Percentiles rank a stretch among this genome's conserved stretches.
Evolutionary conservation across 106 monocot genomes (phyloP).

Genomic region (Allium sativum): DNA sequence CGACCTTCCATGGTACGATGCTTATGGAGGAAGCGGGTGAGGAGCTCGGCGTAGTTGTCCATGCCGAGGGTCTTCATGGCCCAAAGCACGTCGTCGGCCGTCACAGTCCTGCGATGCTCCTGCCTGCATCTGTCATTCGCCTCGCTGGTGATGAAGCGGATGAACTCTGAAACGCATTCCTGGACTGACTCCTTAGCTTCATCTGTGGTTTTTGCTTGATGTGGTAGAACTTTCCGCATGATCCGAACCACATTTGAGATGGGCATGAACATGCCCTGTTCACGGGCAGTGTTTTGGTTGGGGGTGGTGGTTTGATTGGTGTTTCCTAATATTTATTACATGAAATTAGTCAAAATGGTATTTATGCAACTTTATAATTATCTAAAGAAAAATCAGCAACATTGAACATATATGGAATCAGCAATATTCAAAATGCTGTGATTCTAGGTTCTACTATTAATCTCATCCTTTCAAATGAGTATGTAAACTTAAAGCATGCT

Average conservation of each 20-base stretch:
- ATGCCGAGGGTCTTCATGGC: slow-evolving; percentile 62
- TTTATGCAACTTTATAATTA: no score
- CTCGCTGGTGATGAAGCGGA: slow-evolving; percentile 64
- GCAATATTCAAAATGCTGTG: no score
- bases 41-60: slow-evolving; percentile 56
- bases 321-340: neutral
- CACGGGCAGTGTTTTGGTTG: slow-evolving; percentile 15
- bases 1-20: slow-evolving; percentile 62
- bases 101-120: slow-evolving; percentile 63
- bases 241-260: slow-evolving; percentile 67
- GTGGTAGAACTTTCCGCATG: slow-evolving; percentile 51
- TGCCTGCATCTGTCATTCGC: slow-evolving; percentile 60
- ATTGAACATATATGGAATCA: no score
- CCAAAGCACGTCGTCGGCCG: slow-evolving; percentile 57
- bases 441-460: no score
- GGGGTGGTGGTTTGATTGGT: neutral
- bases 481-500: no score
- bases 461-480: no score
- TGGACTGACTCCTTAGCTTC: slow-evolving; percentile 68
- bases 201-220: slow-evolving; percentile 62
- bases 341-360: neutral
- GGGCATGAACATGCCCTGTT: slow-evolving; percentile 67
- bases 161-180: slow-evolving; percentile 72
- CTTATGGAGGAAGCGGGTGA: slow-evolving; percentile 45
- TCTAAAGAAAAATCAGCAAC: no score